Conservation (phyloP, 1,284 basidiomycete species). For the Heterobasidion parviporum region DNA sequence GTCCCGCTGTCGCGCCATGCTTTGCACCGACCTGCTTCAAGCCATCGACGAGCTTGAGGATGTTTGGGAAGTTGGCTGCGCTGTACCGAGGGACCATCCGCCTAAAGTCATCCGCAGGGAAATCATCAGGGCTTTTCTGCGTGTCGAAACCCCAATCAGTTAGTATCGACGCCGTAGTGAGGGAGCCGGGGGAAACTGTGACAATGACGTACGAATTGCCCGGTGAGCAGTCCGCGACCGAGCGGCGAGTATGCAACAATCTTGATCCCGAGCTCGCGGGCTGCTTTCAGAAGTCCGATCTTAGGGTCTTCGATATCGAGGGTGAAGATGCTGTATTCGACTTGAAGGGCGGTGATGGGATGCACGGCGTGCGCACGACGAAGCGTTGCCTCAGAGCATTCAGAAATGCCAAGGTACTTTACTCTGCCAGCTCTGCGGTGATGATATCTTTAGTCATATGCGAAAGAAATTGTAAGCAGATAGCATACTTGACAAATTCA, state of each 20-base stretch:
- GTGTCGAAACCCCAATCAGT: constrained; percentile 25
- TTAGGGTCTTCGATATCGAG: constrained; percentile 43
- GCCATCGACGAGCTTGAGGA: constrained; percentile 41
- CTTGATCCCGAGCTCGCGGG: constrained; percentile 42
- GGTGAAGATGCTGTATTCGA: constrained; percentile 54
- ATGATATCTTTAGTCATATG: neutral
- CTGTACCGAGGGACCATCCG: constrained; percentile 18
- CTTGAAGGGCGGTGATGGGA: constrained; percentile 53
- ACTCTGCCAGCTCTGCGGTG: constrained; percentile 44
- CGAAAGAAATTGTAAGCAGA: neutral
- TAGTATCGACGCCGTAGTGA: neutral
- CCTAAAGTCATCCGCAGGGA: constrained; percentile 7
- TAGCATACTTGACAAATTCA: constrained; percentile 42
- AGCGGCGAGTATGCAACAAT: constrained; percentile 58
- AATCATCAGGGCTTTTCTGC: constrained; percentile 12
- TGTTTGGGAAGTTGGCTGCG: constrained; percentile 47
- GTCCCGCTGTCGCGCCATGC: constrained; percentile 42
- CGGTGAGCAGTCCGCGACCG: constrained; percentile 56
- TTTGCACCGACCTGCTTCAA: constrained; percentile 35
- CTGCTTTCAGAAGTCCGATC: constrained; percentile 37
- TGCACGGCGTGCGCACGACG: constrained; percentile 56
- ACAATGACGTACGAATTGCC: constrained; percentile 32
- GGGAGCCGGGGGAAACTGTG: neutral
- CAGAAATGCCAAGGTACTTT: constrained; percentile 55
- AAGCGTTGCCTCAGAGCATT: constrained; percentile 48